phyloP scores from a whole-genome alignment of 208 protist species.

The Trypanosoma melophagium region DNA sequence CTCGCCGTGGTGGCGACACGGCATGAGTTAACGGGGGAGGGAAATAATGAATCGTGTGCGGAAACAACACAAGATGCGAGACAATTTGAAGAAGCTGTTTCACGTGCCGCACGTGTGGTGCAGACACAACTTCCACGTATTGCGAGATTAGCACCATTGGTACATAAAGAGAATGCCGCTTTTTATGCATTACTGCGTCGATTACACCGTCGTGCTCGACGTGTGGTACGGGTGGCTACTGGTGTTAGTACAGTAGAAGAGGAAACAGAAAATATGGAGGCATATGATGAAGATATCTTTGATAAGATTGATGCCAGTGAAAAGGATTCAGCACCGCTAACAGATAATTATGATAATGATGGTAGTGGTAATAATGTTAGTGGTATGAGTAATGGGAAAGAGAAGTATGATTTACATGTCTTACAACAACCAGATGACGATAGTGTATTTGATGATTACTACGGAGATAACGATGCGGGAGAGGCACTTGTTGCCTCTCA shows the following conservation, averaged over 20 bases:
- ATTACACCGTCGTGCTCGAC: conserved; percentile 31
- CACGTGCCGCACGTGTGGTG: conserved; percentile 63
- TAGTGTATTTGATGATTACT: conserved; percentile 62
- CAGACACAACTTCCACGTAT: conserved; percentile 59
- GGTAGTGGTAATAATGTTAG: background rate
- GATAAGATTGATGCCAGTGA: conserved; percentile 7
- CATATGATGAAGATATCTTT: conserved; percentile 18
- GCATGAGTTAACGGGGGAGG: conserved; percentile 35
- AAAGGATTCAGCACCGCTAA: background rate
- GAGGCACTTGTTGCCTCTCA: background rate
- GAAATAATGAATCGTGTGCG: conserved; percentile 62
- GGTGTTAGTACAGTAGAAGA: conserved; percentile 29
- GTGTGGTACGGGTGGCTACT: no score
- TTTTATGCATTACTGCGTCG: conserved; percentile 75
- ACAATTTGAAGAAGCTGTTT: conserved; percentile 67
- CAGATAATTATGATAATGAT: background rate
- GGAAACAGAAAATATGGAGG: conserved; percentile 49
- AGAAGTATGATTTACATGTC: conserved; percentile 40
- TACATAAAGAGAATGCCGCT: conserved; percentile 54
- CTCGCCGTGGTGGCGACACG: conserved; percentile 65
- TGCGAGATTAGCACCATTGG: conserved; percentile 45
- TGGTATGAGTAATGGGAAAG: background rate
- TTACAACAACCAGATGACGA: conserved; percentile 72
- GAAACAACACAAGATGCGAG: conserved; percentile 71
- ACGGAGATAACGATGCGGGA: conserved; percentile 2